Conservation (phyloP, 192 early-diverging fungal species). For the Haplosporangium gracile region DNA sequence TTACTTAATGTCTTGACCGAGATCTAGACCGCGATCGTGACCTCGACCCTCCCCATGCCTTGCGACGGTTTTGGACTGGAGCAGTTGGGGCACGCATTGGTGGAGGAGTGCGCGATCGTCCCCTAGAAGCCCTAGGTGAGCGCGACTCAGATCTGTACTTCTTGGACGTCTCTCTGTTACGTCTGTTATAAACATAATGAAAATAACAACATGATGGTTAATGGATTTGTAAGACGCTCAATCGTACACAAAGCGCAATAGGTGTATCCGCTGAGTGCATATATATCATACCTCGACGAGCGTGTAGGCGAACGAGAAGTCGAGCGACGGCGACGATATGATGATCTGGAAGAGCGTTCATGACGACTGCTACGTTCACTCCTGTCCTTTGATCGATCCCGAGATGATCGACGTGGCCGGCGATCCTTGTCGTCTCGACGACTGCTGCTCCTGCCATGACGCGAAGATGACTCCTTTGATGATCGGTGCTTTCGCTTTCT, state of each 20-base stretch:
- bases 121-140: conserved; percentile 14
- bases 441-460: conserved; percentile 17
- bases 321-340: conserved; percentile 1
- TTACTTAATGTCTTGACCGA: not conserved
- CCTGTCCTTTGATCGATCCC: conserved; percentile 17
- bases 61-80: not conserved
- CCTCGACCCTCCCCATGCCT: not conserved
- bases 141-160: conserved; percentile 17
- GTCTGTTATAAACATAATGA: not conserved
- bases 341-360: not conserved
- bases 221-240: not conserved
- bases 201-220: not conserved
- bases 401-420: not conserved
- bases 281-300: conserved; percentile 16
- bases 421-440: conserved; percentile 4
- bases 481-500: conserved; percentile 11
- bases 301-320: conserved; percentile 13
- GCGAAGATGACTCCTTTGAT: conserved; percentile 18
- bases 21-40: conserved; percentile 4
- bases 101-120: conserved; percentile 13
- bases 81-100: not conserved
- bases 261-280: too few species aligned
- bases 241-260: too few species aligned
- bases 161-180: not conserved
- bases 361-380: not conserved